Percentiles rank a stretch among this genome's conserved stretches.
These are phyloP conservation scores for Phyllosticta paracitricarpa DNA, from an alignment of 2,329 filamentous ascomycete genomes.

Conservation along the genomic window DNA sequence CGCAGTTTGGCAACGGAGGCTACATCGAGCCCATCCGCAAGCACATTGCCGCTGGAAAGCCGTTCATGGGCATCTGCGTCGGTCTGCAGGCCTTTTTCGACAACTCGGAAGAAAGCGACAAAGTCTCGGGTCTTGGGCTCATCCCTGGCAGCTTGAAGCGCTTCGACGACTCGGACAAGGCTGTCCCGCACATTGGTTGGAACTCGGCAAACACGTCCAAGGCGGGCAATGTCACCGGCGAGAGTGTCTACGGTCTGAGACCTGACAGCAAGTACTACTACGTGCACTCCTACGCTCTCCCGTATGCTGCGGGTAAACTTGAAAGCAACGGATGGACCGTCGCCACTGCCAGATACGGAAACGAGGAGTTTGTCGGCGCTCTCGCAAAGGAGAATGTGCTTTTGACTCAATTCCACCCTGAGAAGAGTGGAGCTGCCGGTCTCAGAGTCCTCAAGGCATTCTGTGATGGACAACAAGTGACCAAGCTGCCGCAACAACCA, in stretches of 20 bases:
- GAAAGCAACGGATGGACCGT: slow-evolving; percentile 81
- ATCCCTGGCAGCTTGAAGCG: slow-evolving; percentile 62
- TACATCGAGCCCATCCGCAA: slow-evolving; percentile 73
- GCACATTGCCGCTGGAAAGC: slow-evolving; percentile 84
- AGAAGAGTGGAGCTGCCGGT: slow-evolving; percentile 89
- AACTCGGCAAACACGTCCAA: slow-evolving; percentile 67
- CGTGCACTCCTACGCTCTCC: slow-evolving; percentile 85
- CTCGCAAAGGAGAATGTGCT: slow-evolving; percentile 77
- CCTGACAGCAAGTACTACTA: slow-evolving; percentile 95
- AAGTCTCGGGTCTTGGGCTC: slow-evolving; percentile 63
- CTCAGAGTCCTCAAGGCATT: slow-evolving; percentile 78
- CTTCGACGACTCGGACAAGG: slow-evolving; percentile 69
- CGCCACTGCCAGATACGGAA: slow-evolving; percentile 80
- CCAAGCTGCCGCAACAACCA: slow-evolving; percentile 38
- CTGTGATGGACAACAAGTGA: slow-evolving; percentile 57
- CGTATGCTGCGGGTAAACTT: slow-evolving; percentile 62
- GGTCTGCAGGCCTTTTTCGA: slow-evolving; percentile 85
- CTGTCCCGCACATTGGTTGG: slow-evolving; percentile 99
- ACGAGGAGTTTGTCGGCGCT: slow-evolving; percentile 84
- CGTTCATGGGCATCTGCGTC: slow-evolving; percentile 97
- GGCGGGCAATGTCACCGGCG: slow-evolving; percentile 29
- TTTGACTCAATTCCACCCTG: slow-evolving; percentile 93
- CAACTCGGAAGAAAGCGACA: slow-evolving; percentile 68
- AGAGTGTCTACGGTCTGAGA: slow-evolving; percentile 66
- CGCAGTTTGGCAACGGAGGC: slow-evolving; percentile 69